These are phyloP conservation scores for Debaryomyces sp. DNA, from an alignment of 1,139 yeast species.

Conservation along the genomic window DNA sequence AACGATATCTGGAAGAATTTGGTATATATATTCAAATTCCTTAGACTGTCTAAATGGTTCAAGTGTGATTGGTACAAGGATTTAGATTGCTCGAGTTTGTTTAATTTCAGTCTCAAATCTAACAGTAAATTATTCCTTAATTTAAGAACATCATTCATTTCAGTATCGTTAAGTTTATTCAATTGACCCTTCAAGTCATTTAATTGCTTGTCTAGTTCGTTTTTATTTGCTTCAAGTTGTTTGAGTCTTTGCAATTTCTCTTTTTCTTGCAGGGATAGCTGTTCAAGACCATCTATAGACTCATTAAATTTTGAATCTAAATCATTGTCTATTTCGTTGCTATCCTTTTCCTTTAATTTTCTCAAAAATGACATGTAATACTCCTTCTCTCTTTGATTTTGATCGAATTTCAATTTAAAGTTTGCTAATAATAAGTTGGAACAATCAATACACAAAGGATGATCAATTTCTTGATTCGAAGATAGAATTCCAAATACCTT, in stretches of 20 bases:
- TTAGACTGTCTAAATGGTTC: conserved; percentile 65
- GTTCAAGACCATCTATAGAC: conserved; percentile 45
- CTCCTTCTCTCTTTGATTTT: conserved; percentile 76
- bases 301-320: conserved; percentile 40
- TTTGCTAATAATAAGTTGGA: conserved; percentile 68
- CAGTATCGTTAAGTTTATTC: conserved; percentile 33
- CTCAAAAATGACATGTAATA: conserved; percentile 72
- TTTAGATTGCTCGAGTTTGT: conserved; percentile 61
- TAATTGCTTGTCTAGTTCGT: conserved; percentile 43
- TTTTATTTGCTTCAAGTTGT: conserved; percentile 44
- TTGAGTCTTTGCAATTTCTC: conserved; percentile 46
- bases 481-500: conserved; percentile 60
- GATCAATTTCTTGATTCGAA: conserved; percentile 73
- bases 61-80: conserved; percentile 64
- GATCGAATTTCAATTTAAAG: conserved; percentile 71
- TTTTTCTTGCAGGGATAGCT: conserved; percentile 33
- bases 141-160: conserved; percentile 47
- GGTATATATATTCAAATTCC: conserved; percentile 78
- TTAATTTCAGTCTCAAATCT: conserved; percentile 48
- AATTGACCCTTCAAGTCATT: conserved; percentile 42
- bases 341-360: conserved; percentile 59
- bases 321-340: conserved; percentile 17
- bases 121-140: conserved; percentile 56
- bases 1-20: conserved; percentile 82
- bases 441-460: conserved; percentile 92